Evolutionary conservation across 257 asterid genomes (phyloP).

Genomic region (Plectranthus barbatus): DNA sequence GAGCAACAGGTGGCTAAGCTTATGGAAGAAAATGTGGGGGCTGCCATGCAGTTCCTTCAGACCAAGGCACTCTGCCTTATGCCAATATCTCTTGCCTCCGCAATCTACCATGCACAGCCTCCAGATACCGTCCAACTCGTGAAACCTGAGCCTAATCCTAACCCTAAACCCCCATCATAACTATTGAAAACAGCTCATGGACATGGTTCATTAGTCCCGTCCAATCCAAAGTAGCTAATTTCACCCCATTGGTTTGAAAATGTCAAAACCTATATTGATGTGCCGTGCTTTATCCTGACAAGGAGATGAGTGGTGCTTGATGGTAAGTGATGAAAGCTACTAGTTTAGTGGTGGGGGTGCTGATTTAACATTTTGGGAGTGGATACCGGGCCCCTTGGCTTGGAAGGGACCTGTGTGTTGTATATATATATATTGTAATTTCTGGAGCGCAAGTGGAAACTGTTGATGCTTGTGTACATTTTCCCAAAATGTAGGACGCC

Average conservation of each 20-base stretch:
- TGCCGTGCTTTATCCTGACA: constrained; percentile 32
- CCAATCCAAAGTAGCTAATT: constrained; percentile 19
- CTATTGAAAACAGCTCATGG: background rate
- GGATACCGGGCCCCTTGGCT: too few relatives aligned
- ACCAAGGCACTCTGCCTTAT: constrained; percentile 94
- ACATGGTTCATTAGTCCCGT: background rate
- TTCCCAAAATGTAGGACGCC: background rate
- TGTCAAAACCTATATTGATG: constrained; percentile 38
- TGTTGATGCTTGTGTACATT: constrained; percentile 23
- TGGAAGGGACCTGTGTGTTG: too few relatives aligned
- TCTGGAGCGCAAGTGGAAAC: too few relatives aligned
- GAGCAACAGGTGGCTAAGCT: constrained; percentile 94
- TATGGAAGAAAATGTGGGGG: constrained; percentile 99
- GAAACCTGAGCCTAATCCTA: constrained; percentile 60
- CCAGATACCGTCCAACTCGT: constrained; percentile 48
- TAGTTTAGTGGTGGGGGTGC: constrained; percentile 34
- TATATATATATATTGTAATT: constrained; percentile 50
- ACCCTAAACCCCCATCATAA: constrained; percentile 59
- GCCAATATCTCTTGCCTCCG: constrained; percentile 94
- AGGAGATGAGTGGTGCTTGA: constrained; percentile 48
- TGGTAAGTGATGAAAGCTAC: constrained; percentile 53
- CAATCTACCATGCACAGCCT: constrained; percentile 76
- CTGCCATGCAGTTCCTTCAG: constrained; percentile 92
- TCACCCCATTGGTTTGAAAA: constrained; percentile 26
- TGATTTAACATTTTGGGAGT: too few relatives aligned